Evolutionary conservation across 768 basidiomycete species (phyloP).

Genomic region (Lactarius hengduanensis): DNA sequence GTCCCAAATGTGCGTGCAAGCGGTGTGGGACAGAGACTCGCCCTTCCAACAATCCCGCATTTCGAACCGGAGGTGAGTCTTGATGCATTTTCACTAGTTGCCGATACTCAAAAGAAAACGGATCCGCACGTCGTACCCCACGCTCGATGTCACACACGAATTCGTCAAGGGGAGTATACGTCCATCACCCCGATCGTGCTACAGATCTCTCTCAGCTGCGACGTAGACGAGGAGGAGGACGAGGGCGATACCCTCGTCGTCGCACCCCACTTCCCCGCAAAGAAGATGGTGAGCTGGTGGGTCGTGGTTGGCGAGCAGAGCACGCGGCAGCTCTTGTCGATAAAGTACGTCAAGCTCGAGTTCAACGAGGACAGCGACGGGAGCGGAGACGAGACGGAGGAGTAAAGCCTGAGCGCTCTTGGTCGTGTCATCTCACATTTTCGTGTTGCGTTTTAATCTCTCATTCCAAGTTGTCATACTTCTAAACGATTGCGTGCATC

Average conservation of each 20-base stretch:
- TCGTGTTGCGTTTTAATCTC: neutral
- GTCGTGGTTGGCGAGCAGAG: constrained; percentile 85
- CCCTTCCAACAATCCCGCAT: constrained; percentile 96
- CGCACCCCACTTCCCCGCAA: constrained; percentile 90
- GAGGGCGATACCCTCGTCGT: constrained; percentile 77
- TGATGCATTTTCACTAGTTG: neutral
- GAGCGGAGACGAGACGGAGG: constrained; percentile 52
- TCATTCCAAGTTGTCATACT: neutral
- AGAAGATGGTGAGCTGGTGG: constrained; percentile 98
- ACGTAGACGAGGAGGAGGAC: constrained; percentile 59
- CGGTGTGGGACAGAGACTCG: constrained; percentile 96
- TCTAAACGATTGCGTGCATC: neutral
- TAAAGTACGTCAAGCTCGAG: constrained; percentile 87
- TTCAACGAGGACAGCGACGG: constrained; percentile 60
- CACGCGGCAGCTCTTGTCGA: constrained; percentile 78
- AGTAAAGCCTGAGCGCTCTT: no score
- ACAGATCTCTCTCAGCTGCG: constrained; percentile 75
- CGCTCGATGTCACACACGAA: constrained; percentile 86
- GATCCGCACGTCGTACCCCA: constrained; percentile 77
- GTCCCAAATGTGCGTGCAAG: constrained; percentile 98
- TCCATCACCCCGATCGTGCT: constrained; percentile 82
- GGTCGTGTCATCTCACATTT: neutral
- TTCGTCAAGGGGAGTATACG: constrained; percentile 86
- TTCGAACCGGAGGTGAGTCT: constrained; percentile 80
- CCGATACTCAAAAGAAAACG: neutral